Base-by-base conservation (phyloP, 1,284 basidiomycete genomes). In the Exobasidium cylindrosporum region DNA sequence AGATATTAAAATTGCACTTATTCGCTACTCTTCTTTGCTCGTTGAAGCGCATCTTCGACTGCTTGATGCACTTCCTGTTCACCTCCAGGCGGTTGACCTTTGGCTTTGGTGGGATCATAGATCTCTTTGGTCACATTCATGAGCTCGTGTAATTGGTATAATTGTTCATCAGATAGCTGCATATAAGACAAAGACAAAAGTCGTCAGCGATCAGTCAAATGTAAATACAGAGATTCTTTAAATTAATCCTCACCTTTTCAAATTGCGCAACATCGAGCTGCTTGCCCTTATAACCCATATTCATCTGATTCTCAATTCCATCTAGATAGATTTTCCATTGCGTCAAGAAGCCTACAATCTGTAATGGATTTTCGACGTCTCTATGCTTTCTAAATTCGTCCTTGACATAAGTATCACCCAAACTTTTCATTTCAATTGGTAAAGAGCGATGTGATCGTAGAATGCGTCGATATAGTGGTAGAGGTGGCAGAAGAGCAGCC, bases 281-380 rank as follows among this genome's bases (percentile, higher is more conserved):
- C 24, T 31, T 23, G 13, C 57, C 60, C 23, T 44, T 47, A 17
- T 31, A 50, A 40, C 66, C 66, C 4, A 4, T 23, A 50, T 24
- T 24, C 4, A 4, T 50, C 26, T 69, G 64, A 32, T 65, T 65
- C 53, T 71, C 70, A 6, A 80, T 58, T 10, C 69, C 62, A 45
- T 80, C 78, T 21, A 79, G 65, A 58, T 80, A 80, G 53, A 74
- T 66, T 64, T 79, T 79, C 79, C 79, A 80, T 47, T 77, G 73
- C 49, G 72, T 70, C 21, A 79, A 65, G 61, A 80, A 80, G 1
- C 72, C 77, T 3, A 80, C 67, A 44, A 79, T 73, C 28, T 80
- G 77, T 7, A 77, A 67, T 13, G 77, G 77, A 31, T 79, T 79
- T 58, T 73, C 70, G 43, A 78, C 72, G 14, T 44, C 50, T 45